Base-by-base conservation (phyloP, 78 protist genomes). In the Andalucia godoyi region DNA sequence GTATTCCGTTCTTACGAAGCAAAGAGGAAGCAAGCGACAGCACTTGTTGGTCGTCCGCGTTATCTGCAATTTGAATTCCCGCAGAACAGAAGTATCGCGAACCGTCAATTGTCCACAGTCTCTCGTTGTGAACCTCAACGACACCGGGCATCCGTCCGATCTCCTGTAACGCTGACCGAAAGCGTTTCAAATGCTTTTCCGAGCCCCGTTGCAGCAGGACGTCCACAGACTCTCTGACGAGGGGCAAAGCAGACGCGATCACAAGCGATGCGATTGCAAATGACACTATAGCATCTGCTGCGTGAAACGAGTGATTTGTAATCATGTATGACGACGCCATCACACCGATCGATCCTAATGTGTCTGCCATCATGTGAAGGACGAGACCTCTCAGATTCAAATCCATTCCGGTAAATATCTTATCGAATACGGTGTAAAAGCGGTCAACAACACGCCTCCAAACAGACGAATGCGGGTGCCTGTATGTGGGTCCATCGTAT, bases 281-380 rank as follows among this genome's bases (percentile, higher is more conserved):
- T 36, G 94, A 86, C 63, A 91, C 80, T 17, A 95, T 72, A 21
- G 98, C 91, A 53, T 95, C 98, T 38, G 91, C 91, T 10, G 69
- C 23, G n/a, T 45, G 38, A 82, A 72, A 84, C 7, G 85, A 89
- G 51, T 65, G 79, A 36, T 38, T 25, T 15, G 74, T 72, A 53
- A 95, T 80, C 46, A 90, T 61, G 27, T 87, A 51, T 12, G 92
- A 74, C 23, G 89, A 70, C 18, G 76, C 41, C 61, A 95, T 89
- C n/a, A 95, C 98, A 12, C 95, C 95, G 33, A 95, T 93, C 43
- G 80, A 57, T 6, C 97, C 98, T 21, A 95, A 59, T 7, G 97
- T 84, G 63, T 95, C 98, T 10, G 98, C 98, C 0, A 95, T 33
- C 13, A 95, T 57, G 71, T 95, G 98, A 23, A 95, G 76, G 71